Evolutionary conservation across 306 rosid genomes (phyloP).

Genomic region (Citrullus amarus): DNA sequence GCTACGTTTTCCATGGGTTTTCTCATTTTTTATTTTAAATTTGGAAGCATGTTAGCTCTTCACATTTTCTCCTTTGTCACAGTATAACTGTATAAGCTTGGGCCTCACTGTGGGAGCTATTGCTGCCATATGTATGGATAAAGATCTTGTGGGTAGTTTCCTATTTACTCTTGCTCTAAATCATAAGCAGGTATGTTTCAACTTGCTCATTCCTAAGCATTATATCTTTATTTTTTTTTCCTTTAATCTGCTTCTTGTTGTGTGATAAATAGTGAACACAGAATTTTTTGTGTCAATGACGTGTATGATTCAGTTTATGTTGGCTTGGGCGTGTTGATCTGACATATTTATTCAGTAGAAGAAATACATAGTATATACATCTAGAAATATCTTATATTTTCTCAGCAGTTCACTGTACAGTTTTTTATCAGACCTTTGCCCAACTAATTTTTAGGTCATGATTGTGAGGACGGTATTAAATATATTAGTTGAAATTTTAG

Average conservation of each 20-base stretch:
- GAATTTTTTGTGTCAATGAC: not conserved
- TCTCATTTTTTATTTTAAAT: not conserved
- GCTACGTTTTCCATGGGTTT: not conserved
- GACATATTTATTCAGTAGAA: not conserved
- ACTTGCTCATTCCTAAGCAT: not conserved
- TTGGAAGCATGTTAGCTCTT: not conserved
- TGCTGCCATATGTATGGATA: conserved; percentile 52
- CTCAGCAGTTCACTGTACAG: not conserved
- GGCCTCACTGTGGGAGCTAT: conserved; percentile 74
- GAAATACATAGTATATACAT: not conserved
- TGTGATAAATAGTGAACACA: not conserved
- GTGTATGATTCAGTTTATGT: not conserved
- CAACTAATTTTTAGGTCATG: not conserved
- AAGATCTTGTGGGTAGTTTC: conserved; percentile 50
- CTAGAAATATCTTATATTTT: not conserved
- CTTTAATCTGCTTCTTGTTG: not conserved
- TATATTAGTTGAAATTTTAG: not conserved
- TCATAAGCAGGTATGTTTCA: conserved; percentile 60
- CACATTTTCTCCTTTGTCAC: conserved; percentile 15
- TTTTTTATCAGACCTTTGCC: not conserved
- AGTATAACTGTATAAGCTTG: conserved; percentile 87
- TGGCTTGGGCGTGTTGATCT: not conserved
- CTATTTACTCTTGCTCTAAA: conserved; percentile 65
- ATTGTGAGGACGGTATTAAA: not conserved
- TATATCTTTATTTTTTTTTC: not conserved